Percentiles rank a stretch among this genome's conserved stretches.
These are phyloP conservation scores for Ocimum tenuiflorum DNA, from an alignment of 257 asterid species.

Conservation along the genomic window DNA sequence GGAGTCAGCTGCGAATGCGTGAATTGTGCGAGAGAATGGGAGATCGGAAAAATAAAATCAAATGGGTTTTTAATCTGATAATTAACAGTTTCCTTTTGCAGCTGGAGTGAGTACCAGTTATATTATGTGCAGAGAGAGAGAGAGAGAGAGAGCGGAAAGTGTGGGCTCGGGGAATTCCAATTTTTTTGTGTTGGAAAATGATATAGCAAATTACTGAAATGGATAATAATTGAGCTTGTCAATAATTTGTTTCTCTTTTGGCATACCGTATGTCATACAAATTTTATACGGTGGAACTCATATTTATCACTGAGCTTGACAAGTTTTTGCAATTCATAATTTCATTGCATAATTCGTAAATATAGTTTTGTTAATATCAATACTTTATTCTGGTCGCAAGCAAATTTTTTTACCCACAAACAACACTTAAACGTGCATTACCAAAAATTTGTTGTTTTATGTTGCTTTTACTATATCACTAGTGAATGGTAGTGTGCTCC, in stretches of 20 bases:
- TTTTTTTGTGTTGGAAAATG: background rate
- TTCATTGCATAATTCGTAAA: too few relatives aligned
- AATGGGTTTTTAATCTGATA: constrained; percentile 30
- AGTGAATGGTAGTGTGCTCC: too few relatives aligned
- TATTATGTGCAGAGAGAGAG: constrained; percentile 13
- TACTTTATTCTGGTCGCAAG: too few relatives aligned
- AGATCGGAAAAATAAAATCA: constrained; percentile 26
- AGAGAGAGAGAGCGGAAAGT: constrained; percentile 6
- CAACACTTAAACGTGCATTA: too few relatives aligned
- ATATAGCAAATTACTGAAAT: background rate
- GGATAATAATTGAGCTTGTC: background rate
- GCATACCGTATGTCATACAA: background rate
- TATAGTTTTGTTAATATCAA: too few relatives aligned
- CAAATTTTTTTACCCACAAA: too few relatives aligned
- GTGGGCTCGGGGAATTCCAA: too few relatives aligned
- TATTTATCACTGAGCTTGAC: too few relatives aligned
- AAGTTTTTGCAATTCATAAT: too few relatives aligned
- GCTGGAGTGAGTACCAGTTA: constrained; percentile 27
- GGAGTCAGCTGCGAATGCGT: constrained; percentile 12
- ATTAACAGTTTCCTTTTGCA: constrained; percentile 23
- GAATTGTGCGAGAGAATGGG: constrained; percentile 13
- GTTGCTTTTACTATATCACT: too few relatives aligned
- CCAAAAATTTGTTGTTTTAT: too few relatives aligned
- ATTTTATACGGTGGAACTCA: too few relatives aligned
- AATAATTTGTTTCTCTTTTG: background rate